Conservation (phyloP, 257 asterid genomes). For the Striga asiatica region DNA sequence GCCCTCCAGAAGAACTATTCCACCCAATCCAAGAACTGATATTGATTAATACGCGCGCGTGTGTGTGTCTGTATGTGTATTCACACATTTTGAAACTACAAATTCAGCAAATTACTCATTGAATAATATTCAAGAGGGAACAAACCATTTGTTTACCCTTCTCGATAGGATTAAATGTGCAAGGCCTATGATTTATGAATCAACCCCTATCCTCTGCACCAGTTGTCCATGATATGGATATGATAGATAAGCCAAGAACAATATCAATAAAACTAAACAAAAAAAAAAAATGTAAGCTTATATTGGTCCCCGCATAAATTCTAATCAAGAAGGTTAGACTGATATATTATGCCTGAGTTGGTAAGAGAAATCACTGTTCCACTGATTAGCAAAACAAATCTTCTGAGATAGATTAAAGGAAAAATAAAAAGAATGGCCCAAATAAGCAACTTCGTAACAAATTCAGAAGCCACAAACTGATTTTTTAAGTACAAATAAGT, state of each 20-base stretch:
- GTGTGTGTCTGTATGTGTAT: neutral
- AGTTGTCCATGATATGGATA: neutral
- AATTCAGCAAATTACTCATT: neutral
- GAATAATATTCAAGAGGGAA: neutral
- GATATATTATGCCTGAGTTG: neutral
- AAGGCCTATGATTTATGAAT: neutral
- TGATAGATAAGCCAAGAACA: neutral
- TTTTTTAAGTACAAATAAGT: neutral
- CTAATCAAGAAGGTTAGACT: neutral
- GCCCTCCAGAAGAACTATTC: neutral
- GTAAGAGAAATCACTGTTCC: neutral
- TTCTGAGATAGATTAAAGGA: neutral
- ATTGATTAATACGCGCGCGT: neutral
- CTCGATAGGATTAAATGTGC: neutral
- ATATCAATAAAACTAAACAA: neutral
- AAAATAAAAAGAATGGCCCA: neutral
- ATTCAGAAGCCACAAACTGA: neutral
- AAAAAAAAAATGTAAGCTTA: too few species aligned
- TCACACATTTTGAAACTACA: neutral
- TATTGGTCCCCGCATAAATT: too few species aligned
- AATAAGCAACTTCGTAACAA: neutral
- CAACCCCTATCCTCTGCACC: neutral
- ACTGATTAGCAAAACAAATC: neutral
- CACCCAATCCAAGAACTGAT: neutral
- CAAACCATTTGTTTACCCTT: neutral